Base-by-base conservation (phyloP, 2,329 filamentous ascomycete genomes). In the Talaromyces atroroseus region DNA sequence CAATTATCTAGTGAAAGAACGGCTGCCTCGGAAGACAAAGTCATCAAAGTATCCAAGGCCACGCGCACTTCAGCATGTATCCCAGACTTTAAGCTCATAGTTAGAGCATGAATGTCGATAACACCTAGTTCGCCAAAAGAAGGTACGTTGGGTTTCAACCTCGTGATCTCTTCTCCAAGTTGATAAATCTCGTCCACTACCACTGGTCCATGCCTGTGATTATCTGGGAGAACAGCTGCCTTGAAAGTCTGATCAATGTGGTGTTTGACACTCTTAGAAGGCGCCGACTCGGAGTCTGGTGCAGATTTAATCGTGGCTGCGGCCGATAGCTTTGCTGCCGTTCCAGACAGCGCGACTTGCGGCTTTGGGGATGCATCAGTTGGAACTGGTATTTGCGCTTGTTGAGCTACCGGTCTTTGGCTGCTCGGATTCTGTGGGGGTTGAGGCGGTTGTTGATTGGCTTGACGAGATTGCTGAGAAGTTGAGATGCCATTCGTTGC, bases 51-150 rank as follows among this genome's bases (percentile, higher is more conserved):
- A 70, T 97, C 94, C 46, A 99, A 77, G 2, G 92, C 92, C 60
- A 96, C 75, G 10, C 92, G 85, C n/a, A 96, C 87, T 73, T 99
- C 94, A 5, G 85, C 86, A 64, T 91, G 87, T 45, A 97, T 88
- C 0, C 92, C 92, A 54, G 89, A 95, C 68, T 96, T 91, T 38
- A 99, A 77, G 65, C 90, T 91, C 77, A 91, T 88, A 0, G 87
- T 96, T 42, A 99, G 79, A 20, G 92, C 91, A 62, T 92, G 87
- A 26, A 97, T 87, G 66, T 99, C 92, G 61, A 97, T 89, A 20
- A 90, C 82, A 8, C 92, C 94, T 52, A 97, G 80, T 64, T 97
- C 92, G 21, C 81, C 77, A 18, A 91, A 79, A 2, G 79, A 76
- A 0, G 94, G 92, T 38, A 91, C 80, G 56, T 89, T 87, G 0